Conservation (phyloP, 345 rosid species). For the Orychophragmus violaceus region DNA sequence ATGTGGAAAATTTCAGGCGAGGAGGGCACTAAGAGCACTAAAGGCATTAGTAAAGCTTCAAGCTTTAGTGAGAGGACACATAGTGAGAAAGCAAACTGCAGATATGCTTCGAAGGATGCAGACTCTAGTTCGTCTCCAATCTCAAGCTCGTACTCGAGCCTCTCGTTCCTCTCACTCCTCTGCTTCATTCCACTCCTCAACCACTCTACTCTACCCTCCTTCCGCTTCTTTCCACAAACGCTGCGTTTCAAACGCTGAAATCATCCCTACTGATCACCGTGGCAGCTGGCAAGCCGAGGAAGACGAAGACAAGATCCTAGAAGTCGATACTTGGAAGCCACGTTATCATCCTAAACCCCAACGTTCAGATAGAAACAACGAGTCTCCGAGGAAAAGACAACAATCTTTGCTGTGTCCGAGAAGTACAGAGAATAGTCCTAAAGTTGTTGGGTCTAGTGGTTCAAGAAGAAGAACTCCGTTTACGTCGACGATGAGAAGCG, state of each 20-base stretch:
- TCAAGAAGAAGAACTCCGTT: slow-evolving; percentile 65
- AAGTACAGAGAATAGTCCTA: slow-evolving; percentile 71
- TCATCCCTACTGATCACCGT: slow-evolving; percentile 12
- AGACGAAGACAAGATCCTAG: slow-evolving; percentile 77
- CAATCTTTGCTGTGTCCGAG: slow-evolving; percentile 33
- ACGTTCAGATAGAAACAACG: slow-evolving; percentile 34
- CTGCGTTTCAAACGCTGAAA: slow-evolving; percentile 24
- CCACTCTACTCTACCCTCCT: slow-evolving; percentile 19
- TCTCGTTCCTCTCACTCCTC: slow-evolving; percentile 35
- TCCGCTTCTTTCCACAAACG: slow-evolving; percentile 22
- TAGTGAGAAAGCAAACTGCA: slow-evolving; percentile 76
- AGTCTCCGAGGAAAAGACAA: slow-evolving; percentile 32
- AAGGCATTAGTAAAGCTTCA: slow-evolving; percentile 91
- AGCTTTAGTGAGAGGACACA: slow-evolving; percentile 88
- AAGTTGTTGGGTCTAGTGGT: slow-evolving; percentile 49
- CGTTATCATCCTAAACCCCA: slow-evolving; percentile 40
- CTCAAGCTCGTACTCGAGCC: slow-evolving; percentile 68
- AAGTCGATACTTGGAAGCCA: slow-evolving; percentile 97
- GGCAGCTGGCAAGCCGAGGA: slow-evolving; percentile 50
- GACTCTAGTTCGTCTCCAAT: slow-evolving; percentile 61
- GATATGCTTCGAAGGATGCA: slow-evolving; percentile 78
- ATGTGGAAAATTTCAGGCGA: slow-evolving; percentile 45
- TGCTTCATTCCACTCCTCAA: slow-evolving; percentile 27
- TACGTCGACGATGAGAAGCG: slow-evolving; percentile 65
- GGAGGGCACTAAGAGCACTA: slow-evolving; percentile 80